These are phyloP conservation scores for Rhodomyrtus tomentosa DNA, from an alignment of 345 rosid genomes.

Conservation along the genomic window DNA sequence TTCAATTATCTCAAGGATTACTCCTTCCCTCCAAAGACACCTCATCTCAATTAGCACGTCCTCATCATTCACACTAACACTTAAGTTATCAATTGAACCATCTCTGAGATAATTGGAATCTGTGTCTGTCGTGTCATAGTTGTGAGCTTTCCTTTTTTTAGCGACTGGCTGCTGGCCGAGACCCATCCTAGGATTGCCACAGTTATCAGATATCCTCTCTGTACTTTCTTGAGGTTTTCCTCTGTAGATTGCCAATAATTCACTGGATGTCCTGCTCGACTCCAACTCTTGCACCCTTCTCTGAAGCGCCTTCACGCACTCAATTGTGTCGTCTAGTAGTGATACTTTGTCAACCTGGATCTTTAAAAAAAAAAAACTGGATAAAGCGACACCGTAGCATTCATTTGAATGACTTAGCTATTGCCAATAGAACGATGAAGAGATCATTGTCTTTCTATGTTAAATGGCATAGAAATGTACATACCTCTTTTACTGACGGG, in stretches of 20 bases:
- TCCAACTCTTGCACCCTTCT: conserved; percentile 60
- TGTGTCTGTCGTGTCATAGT: conserved; percentile 14
- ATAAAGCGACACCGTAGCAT: not conserved
- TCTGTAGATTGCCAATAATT: conserved; percentile 21
- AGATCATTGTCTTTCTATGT: not conserved
- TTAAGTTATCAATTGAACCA: conserved; percentile 24
- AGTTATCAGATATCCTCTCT: conserved; percentile 59
- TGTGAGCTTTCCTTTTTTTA: conserved; percentile 54
- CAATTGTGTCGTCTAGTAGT: conserved; percentile 71
- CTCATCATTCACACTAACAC: conserved; percentile 28
- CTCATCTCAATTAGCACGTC: conserved; percentile 56
- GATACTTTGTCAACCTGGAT: conserved; percentile 64
- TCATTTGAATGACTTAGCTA: not conserved
- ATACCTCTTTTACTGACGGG: conserved; percentile 70
- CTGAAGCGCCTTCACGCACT: conserved; percentile 56
- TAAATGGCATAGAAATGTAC: not conserved
- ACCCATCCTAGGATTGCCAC: conserved; percentile 14
- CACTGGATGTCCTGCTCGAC: conserved; percentile 24
- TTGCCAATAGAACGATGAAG: not conserved
- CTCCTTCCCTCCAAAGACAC: conserved; percentile 78
- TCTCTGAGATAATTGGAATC: conserved; percentile 31
- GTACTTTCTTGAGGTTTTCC: conserved; percentile 32
- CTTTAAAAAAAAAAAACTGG: too few species aligned
- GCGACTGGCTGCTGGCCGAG: conserved; percentile 9
- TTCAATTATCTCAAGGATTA: conserved; percentile 72